Evolutionary conservation across 1,284 basidiomycete genomes (phyloP), one percentile per base, ranked within the genome.

Genomic region (Puccinia hordei): DNA sequence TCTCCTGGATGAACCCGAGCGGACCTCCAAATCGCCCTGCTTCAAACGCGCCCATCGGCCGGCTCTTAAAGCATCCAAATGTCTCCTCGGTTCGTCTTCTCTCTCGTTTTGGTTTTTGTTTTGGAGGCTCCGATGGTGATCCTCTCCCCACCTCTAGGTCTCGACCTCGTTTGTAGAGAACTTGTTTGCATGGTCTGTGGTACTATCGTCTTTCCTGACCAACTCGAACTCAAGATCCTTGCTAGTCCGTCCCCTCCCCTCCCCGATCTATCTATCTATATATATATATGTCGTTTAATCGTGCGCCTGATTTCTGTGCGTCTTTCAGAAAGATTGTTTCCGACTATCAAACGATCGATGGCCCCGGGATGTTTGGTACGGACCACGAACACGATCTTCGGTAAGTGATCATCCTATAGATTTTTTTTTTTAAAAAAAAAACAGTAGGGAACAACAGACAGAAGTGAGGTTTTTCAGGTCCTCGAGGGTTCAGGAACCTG

Each of bases 171-270:
- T 27, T 80, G 69, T 27, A 57, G 59, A n/a, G 78, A 80, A 35
- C 73, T 80, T 5, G 44, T 80, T 30, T 80, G 78, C 30, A 44
- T 80, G 59, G 49, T 57, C 65, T 80, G 78, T 66, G 69, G 78
- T 24, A 44, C 61, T 27, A 35, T 80, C 33, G 49, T 80, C 35
- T 22, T 49, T 41, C 78, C 71, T 0, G 69, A 73, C 63, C 57
- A 80, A 17, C 57, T 9, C n/a, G 78, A 80, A 55, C 53, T 73
- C 15, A 73, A 80, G 53, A 24, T 80, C 22, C 44, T 80, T 1
- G 73, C 44, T 33, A 51, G 71, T 80, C 22, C 24, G 68, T 59
- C 41, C 17, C 35, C 55, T 71, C 44, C 19, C 35, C 8, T 38
- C 53, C 35, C 22, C 65, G 22, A 19, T 53, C 33, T 1, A 41